phyloP scores from a whole-genome alignment of 140 eudicot species.

The Oenanthe javanica region DNA sequence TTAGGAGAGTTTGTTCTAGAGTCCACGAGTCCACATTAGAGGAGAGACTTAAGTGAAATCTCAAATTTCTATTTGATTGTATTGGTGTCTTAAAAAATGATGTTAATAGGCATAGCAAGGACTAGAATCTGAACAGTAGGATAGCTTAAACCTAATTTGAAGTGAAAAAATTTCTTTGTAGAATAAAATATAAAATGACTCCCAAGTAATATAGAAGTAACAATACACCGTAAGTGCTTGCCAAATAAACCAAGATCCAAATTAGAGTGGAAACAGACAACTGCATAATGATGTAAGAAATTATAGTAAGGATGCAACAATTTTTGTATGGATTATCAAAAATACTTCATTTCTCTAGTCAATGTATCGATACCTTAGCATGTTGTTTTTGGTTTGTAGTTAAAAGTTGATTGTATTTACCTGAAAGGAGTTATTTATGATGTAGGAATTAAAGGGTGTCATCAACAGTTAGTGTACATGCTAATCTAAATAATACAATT shows the following conservation, averaged over 20 bases:
- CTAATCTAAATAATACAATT: background rate
- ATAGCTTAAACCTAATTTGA: no score
- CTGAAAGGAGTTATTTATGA: background rate
- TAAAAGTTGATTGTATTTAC: background rate
- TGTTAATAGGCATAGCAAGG: background rate
- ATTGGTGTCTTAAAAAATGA: no score
- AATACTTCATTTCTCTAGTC: background rate
- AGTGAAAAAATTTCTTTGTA: no score
- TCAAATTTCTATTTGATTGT: no score
- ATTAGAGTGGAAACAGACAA: background rate
- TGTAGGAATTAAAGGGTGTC: background rate
- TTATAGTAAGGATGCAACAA: background rate
- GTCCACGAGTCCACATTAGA: background rate
- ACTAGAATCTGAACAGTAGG: background rate
- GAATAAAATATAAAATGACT: no score
- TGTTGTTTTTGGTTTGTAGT: no score
- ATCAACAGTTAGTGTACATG: background rate
- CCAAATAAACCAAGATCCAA: background rate
- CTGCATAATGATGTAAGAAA: background rate
- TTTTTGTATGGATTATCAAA: background rate
- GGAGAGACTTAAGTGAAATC: no score
- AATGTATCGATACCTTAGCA: background rate
- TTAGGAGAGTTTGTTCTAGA: background rate
- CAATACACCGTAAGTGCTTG: no score
- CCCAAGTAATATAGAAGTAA: no score